Base-by-base conservation (phyloP, 495 filamentous ascomycete species). In the Tuber borchii region DNA sequence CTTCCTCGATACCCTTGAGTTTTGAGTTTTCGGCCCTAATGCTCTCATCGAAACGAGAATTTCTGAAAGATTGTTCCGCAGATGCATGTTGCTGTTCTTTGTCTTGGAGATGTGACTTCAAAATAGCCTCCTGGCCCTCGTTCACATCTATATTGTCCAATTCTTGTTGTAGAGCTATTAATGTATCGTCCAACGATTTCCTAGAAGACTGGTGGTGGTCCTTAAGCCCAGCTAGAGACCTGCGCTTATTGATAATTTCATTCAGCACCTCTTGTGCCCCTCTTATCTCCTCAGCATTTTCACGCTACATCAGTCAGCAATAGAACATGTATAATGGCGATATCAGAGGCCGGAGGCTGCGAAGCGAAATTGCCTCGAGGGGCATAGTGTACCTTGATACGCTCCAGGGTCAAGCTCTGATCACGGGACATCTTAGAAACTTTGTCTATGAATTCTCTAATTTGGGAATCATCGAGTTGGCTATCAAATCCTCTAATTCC, bases 401-500 rank as follows among this genome's bases (percentile, higher is more conserved):
- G 89, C 56, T 96, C 93, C 16, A 97, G 85, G 12, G 90, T 86
- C 19, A 89, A 88, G 75, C 90, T 92, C 81, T 95, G 94, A 51
- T 97, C 95, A 77, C 87, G 88, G 9, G 91, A 85, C 61, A 92
- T 85, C 80, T 89, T 93, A n/a, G 87, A 86, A 70, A 97, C 88
- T 77, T 90, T 90, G 42, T 88, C 88, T 84, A 93, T 92, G 83
- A 97, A 97, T 42, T 90, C 87, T 39, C 88, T 84, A 40, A 97
- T 90, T 61, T 91, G 88, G 5, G 84, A 84, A 74, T 96, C 93
- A 72, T 91, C 90, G 72, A 97, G 84, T 56, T 93, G 89, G 16
- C 88, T 88, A 73, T 97, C 93, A 80, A 93, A 95, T 0, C 94
- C 94, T 34, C 92, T 90, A 74, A 98, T 91, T 74, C 89, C 91